Percentiles rank a stretch among this genome's conserved stretches.
Conservation (phyloP, 2,329 filamentous ascomycete species). For the Fusarium camptoceras region DNA sequence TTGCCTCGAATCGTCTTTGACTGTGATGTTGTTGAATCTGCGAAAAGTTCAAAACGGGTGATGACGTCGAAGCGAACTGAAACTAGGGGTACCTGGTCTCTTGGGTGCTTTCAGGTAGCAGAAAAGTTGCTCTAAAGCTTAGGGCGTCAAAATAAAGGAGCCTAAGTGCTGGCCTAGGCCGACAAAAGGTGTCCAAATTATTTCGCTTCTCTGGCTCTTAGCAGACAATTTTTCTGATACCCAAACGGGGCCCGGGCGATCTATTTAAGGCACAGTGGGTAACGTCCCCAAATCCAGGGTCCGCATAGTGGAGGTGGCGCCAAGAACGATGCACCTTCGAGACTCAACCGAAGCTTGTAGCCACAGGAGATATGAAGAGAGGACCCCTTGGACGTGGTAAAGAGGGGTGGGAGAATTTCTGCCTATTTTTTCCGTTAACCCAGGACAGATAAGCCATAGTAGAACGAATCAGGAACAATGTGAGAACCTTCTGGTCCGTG, state of each 20-base stretch:
- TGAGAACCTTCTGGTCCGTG: background rate
- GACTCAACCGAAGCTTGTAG: constrained; percentile 17
- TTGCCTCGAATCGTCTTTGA: background rate
- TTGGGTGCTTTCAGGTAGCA: background rate
- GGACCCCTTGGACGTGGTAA: background rate
- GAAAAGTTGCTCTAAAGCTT: background rate
- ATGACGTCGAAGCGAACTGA: constrained; percentile 38
- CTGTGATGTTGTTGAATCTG: constrained; percentile 20
- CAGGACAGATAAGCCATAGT: background rate
- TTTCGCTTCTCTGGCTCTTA: background rate
- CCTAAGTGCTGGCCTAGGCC: background rate
- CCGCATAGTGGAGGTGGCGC: constrained; percentile 40
- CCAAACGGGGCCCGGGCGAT: constrained; percentile 1
- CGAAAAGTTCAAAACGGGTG: constrained; percentile 4
- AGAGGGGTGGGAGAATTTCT: background rate
- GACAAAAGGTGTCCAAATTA: background rate
- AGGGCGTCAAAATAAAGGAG: background rate
- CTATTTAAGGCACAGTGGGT: constrained; percentile 41
- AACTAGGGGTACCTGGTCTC: constrained; percentile 25
- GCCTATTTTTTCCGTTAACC: background rate
- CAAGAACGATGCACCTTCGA: constrained; percentile 36
- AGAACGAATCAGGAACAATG: background rate
- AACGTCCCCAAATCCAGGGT: constrained; percentile 38
- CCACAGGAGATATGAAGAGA: constrained; percentile 3
- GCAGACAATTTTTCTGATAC: background rate